Conservation (phyloP, 2,329 filamentous ascomycete genomes). For the Penicillium fuscoglaucum region DNA sequence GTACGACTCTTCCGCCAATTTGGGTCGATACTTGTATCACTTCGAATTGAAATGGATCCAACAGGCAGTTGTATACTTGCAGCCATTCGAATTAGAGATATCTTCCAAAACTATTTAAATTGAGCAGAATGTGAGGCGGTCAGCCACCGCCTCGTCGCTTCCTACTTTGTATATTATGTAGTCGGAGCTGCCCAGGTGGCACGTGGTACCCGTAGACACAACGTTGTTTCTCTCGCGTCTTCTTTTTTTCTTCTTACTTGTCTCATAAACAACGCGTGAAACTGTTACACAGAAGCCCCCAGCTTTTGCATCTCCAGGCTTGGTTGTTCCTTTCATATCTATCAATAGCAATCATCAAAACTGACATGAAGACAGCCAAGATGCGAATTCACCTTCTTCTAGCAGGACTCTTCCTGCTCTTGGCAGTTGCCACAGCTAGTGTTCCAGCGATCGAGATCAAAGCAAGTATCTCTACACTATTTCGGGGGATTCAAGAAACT, state of each 20-base stretch:
- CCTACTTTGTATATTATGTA: neutral
- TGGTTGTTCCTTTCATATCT: neutral
- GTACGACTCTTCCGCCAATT: neutral
- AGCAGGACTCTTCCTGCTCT: neutral
- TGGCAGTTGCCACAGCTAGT: neutral
- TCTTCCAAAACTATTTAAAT: neutral
- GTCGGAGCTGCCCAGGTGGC: neutral
- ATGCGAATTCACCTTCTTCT: neutral
- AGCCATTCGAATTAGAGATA: neutral
- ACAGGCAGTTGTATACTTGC: neutral
- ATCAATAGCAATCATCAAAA: neutral
- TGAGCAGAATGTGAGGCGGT: neutral
- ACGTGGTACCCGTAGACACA: neutral
- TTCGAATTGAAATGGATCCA: neutral
- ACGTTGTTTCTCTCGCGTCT: neutral
- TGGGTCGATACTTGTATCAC: neutral
- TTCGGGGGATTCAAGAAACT: neutral
- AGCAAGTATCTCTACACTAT: neutral
- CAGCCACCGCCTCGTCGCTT: neutral
- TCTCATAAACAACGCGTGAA: neutral
- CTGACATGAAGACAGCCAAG: neutral
- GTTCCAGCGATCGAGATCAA: conserved; percentile 10
- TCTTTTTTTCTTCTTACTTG: neutral
- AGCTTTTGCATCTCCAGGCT: neutral
- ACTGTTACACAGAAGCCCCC: neutral